These are phyloP conservation scores for Aureobasidium sp. DNA, from an alignment of 2,329 filamentous ascomycete species.

Conservation along the genomic window DNA sequence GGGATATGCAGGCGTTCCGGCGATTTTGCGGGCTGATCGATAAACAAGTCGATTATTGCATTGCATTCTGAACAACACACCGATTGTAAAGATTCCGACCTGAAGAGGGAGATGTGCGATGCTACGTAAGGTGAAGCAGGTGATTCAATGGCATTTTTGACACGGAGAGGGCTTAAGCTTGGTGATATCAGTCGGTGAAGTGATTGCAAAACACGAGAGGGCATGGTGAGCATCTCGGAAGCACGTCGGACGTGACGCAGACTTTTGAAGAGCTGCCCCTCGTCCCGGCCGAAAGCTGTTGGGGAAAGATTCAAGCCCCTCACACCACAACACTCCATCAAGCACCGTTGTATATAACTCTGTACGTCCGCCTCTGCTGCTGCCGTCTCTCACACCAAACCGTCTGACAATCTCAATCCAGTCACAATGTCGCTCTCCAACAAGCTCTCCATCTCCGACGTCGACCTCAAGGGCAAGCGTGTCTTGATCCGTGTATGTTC, in stretches of 20 bases:
- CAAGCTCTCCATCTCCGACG: slow-evolving; percentile 94
- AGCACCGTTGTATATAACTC: slow-evolving; percentile 1
- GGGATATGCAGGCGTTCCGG: neutral
- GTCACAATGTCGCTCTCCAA: slow-evolving; percentile 87
- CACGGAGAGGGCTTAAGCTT: neutral
- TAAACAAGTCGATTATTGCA: neutral
- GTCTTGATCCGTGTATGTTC: slow-evolving; percentile 85
- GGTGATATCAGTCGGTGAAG: neutral
- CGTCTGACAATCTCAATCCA: neutral
- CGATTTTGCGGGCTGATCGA: slow-evolving; percentile 2
- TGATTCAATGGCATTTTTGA: neutral
- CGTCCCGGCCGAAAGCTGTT: slow-evolving; percentile 8
- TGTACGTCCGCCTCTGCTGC: neutral
- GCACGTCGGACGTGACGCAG: slow-evolving; percentile 9
- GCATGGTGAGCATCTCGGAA: neutral
- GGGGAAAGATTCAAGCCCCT: slow-evolving; percentile 10
- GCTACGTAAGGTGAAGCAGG: neutral
- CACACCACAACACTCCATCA: slow-evolving; percentile 6
- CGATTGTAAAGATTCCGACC: neutral
- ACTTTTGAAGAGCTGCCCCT: slow-evolving; percentile 7
- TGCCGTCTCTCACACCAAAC: neutral
- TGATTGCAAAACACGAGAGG: neutral
- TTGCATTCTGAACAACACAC: neutral
- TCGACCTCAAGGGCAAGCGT: slow-evolving; percentile 96
- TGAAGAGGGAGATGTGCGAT: neutral